Conservation (phyloP, 208 protist species). For the Crithidia bombi region DNA sequence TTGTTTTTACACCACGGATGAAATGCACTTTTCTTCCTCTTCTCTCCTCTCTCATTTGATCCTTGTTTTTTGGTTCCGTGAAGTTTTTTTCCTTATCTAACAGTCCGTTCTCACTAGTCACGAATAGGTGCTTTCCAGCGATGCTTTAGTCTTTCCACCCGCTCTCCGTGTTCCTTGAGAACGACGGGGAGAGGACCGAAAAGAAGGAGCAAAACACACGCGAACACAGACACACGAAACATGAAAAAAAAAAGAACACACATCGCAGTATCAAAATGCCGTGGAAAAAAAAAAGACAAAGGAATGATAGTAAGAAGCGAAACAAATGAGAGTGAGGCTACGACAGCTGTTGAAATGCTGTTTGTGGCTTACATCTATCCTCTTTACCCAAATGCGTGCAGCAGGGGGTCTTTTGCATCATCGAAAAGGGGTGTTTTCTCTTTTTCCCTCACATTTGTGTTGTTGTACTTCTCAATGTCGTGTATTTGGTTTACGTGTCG, state of each 20-base stretch:
- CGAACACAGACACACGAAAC: not conserved
- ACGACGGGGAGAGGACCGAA: too few species aligned
- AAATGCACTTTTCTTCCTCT: not conserved
- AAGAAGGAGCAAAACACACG: not conserved
- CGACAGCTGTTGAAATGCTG: not conserved
- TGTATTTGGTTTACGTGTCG: too few species aligned
- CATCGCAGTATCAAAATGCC: too few species aligned
- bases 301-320: too few species aligned
- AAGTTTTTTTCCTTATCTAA: not conserved
- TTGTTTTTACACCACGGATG: not conserved
- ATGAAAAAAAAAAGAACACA: not conserved
- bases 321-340: too few species aligned
- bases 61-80: conserved; percentile 1
- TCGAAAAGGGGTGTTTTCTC: not conserved
- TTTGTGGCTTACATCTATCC: not conserved
- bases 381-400: not conserved
- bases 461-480: not conserved
- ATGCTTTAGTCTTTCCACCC: not conserved
- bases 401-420: not conserved
- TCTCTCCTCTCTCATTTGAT: not conserved
- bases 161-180: not conserved
- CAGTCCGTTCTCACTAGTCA: too few species aligned
- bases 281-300: too few species aligned
- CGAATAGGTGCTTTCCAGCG: too few species aligned
- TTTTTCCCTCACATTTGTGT: not conserved